Percentiles rank a stretch among this genome's conserved stretches.
Conservation (phyloP, 306 rosid genomes). For the Cicer judaicum region DNA sequence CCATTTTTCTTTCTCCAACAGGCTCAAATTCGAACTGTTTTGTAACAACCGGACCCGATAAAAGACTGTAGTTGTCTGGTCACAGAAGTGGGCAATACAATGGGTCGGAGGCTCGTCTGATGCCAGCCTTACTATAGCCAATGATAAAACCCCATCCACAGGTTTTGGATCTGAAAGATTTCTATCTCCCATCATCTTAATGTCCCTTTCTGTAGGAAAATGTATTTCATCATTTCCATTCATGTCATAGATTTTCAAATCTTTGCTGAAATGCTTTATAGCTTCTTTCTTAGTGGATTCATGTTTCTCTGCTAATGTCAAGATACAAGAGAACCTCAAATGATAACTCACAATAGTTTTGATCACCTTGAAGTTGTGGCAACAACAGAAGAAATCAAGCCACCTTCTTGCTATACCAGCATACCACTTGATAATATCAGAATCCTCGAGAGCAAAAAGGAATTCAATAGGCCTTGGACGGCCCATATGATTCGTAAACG, state of each 20-base stretch:
- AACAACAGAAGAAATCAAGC: conserved; percentile 87
- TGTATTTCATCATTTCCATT: conserved; percentile 69
- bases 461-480: conserved; percentile 77
- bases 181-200: conserved; percentile 89
- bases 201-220: conserved; percentile 87
- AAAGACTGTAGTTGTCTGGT: conserved; percentile 56
- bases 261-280: conserved; percentile 80
- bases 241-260: conserved; percentile 74
- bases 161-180: conserved; percentile 84
- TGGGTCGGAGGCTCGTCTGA: conserved; percentile 65
- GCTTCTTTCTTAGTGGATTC: conserved; percentile 81
- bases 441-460: conserved; percentile 76
- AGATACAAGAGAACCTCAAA: conserved; percentile 88
- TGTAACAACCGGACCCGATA: conserved; percentile 74
- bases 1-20: conserved; percentile 65
- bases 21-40: conserved; percentile 58
- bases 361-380: conserved; percentile 83
- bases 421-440: conserved; percentile 86
- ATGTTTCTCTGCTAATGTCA: conserved; percentile 90
- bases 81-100: conserved; percentile 86
- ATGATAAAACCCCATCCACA: conserved; percentile 70
- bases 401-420: conserved; percentile 87
- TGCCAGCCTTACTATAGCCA: conserved; percentile 76
- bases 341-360: conserved; percentile 83
- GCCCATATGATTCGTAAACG: conserved; percentile 90